These are phyloP conservation scores for Neurospora sp. DNA, from an alignment of 2,329 filamentous ascomycete species.

Conservation along the genomic window DNA sequence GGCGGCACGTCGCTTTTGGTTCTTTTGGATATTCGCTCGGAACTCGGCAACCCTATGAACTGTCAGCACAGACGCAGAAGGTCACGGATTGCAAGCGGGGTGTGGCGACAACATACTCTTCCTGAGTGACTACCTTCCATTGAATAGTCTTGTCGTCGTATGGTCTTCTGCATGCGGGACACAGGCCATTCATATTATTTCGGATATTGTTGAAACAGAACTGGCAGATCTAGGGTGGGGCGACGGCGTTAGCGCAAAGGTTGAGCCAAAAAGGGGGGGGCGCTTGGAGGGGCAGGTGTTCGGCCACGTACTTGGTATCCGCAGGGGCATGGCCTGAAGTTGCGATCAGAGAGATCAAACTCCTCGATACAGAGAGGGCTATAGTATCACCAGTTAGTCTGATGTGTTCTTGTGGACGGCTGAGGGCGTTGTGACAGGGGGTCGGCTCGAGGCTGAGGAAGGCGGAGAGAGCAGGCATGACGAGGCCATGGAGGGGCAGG, in stretches of 20 bases:
- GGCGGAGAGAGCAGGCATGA: conserved; percentile 14
- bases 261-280: neutral
- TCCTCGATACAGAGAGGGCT: conserved; percentile 98
- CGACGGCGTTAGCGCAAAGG: conserved; percentile 2
- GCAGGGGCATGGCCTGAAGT: conserved; percentile 93
- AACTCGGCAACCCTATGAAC: conserved; percentile 57
- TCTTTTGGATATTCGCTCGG: conserved; percentile 71
- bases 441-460: conserved; percentile 2
- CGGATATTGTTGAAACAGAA: conserved; percentile 99
- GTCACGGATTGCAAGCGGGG: neutral
- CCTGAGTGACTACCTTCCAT: conserved; percentile 87
- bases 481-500: conserved; percentile 8
- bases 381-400: conserved; percentile 11
- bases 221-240: conserved; percentile 70
- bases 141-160: conserved; percentile 97
- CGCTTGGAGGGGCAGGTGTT: neutral
- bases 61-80: conserved; percentile 15
- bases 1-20: conserved; percentile 82
- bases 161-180: conserved; percentile 88
- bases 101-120: conserved; percentile 60
- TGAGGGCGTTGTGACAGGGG: conserved; percentile 4
- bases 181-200: conserved; percentile 93
- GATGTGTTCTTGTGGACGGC: conserved; percentile 11
- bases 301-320: conserved; percentile 73
- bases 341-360: conserved; percentile 94